Base-by-base conservation (phyloP, 2,329 filamentous ascomycete species). In the Penicillium concentricum region DNA sequence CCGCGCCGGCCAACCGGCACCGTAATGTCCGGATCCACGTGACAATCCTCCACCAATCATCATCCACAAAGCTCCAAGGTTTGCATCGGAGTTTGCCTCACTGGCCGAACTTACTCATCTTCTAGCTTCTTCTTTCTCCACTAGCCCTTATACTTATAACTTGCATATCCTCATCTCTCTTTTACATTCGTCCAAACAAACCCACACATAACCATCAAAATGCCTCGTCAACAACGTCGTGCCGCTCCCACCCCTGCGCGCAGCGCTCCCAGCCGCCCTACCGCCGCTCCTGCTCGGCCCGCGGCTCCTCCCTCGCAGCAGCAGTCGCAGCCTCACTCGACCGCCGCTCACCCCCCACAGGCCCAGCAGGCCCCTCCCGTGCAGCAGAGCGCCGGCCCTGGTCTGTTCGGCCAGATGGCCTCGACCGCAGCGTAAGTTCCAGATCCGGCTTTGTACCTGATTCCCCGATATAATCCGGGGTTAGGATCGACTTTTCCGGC, bases 401-500 rank as follows among this genome's bases (percentile, higher is more conserved):
- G 94, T 62, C 83, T 99, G 12, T 91, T 99, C 67, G 93, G 91
- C 58, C 91, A 97, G 83, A 97, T 99, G 90, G 94, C 94, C 65
- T 92, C 88, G 73, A 99, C 94, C 56, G 94, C 94, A 76, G 94
- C 94, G 93, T 97, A 88, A 81, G 92, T 87, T 13, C 20, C 20
- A n/a, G 0, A 10, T 12, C 44, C 26, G 26, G 30, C 43, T 15
- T 39, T 51, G 18, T 28, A 24, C 15, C 45, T 26, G 49, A 7
- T 53, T 18, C 44, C 22, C 42, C 59, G 55, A 53, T 42, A 59
- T 51, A 57, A 58, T 42, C 55, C 59, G 57, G 51, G 49, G 41
- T 56, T 16, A 26, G 13, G 8, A 5, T 39, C 56, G 18, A 24
- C 35, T 22, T 53, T 57, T 42, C 34, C 20, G 12, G 7, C 13